Evolutionary conservation across 169 alveolate genomes (phyloP), one percentile per base, ranked within the genome.

Genomic region (Eimeria tenella): DNA sequence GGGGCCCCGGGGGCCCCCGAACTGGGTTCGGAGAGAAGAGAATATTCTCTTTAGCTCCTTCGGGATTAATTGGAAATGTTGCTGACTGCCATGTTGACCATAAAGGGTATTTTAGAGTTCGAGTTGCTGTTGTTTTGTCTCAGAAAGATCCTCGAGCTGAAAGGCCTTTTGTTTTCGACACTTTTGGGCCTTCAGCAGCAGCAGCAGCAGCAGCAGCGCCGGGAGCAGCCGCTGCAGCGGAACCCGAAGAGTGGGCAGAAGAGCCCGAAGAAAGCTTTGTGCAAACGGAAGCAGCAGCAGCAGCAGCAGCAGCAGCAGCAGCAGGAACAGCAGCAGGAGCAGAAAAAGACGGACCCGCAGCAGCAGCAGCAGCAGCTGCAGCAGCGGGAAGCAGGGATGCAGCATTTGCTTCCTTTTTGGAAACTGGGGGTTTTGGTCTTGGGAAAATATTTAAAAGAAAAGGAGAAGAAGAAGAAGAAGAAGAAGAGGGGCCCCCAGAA

Each of bases 1-100:
- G 68, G 60, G 83, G 60, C 83, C 83, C 83, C 56, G 23, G 56
- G 83, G 83, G 83, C 50, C 83, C 56, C 83, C 52, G 8, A 7
- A 42, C 21, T 11, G 56, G 19, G 23, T 42, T 15, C 25, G 23
- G 25, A 5, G 83, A 42, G 56, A 68, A 68, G 31, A 15, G 77
- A 10, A n/a, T 68, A 17, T 68, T 68, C n/a, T 68, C 77, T 13
- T n/a, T 68, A 23, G 77, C 77, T 13, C 77, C 77, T n/a, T 68
- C 77, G 11, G 77, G 77, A 17, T 2, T 68, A 8, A 23, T 68
- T 15, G 77, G 49, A 17, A 23, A 68, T n/a, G n/a, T 68, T 13
- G n/a, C 6, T 10, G n/a, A 68, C 77, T 68, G 77, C 31, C 77
- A 68, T 23, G 31, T 68, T 13, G 77, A 68, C 31, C 77, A 68